Evolutionary conservation across 2,329 filamentous ascomycete genomes (phyloP), one percentile per base, ranked within the genome.

Genomic region (Pestalotiopsis sp.): DNA sequence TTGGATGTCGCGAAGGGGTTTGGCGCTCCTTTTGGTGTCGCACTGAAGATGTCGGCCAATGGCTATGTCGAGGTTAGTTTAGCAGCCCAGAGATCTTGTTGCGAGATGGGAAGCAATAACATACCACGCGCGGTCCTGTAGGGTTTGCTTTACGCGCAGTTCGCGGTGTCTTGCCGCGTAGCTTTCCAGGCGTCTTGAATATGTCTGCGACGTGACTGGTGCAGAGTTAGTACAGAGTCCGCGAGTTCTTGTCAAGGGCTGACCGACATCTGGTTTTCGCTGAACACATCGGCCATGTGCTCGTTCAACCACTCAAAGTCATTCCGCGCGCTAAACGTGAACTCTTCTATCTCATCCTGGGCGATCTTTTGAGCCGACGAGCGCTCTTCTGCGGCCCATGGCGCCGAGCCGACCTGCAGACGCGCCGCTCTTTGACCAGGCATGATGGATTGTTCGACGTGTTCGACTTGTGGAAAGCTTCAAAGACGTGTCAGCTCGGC

Each of bases 271-370:
- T 95, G 90, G 77, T 94, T 92, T 75, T 92, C 90, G 76, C 91
- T 92, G 79, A 98, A 97, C 76, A 99, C 94, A 72, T 97, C 94
- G 64, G 90, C 90, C 95, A 99, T 98, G 80, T 99, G 96, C 83
- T 98, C 96, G 77, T 99, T 98, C 75, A 99, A 85, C 96, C 96
- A 99, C 79, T 98, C 95, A 77, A 98, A 85, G 80, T 99, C 96
- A 81, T 98, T 97, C 69, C 93, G 90, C 71, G 94, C 95, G 38
- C 94, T 94, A 82, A 93, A 98, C 58, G 93, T 90, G 77, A 98
- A 97, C 82, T 99, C 97, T 74, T 98, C 95, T 67, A 93, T 88
- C 80, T 98, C 96, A 68, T 94, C 89, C 61, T 92, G 87, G 17
- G 92, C 88, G 71, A 98, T 90, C 72, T 93, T 88, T 67, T 90